Evolutionary conservation across 164 flowering plant species (phyloP), one percentile per base, ranked within the genome.

Genomic region (Macadamia tetraphylla): DNA sequence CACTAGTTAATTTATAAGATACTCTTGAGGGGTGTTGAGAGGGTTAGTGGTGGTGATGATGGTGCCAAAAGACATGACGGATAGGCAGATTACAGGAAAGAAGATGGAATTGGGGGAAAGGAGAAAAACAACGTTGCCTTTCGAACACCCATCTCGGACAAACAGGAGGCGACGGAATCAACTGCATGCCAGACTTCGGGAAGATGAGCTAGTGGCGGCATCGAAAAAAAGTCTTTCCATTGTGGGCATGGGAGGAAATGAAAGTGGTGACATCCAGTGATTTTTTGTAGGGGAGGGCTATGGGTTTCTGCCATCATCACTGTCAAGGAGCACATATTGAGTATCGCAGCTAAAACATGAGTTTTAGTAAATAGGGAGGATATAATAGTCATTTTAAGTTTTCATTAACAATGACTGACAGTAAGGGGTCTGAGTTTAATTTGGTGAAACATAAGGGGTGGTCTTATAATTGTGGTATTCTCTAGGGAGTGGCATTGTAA

Each of bases 11-110:
- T 23, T 23, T 23, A 23, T 23, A 23, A 43, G 48, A 43, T 9
- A 6, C 70, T 94, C 97, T 5, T 56, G 63, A 3, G 78, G 15
- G 8, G 98, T 94, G 85, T 94, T 91, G 79, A 91, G 87, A 6
- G 98, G 98, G 67, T 94, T 94, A 53, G 91, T 79, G 67, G 97
- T 91, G 81, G 98, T 89, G 78, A 91, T 78, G 31, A 94, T 51
- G 64, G 93, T 96, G 44, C 98, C 98, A 71, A 94, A 82, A 8
- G 92, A 87, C 86, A 94, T 75, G 42, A 86, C 89, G 69, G 94
- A 63, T 66, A 91, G 86, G 76, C 90, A 88, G 61, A 88, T 77
- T 57, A 91, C 59, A 46, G 97, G 93, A 79, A 91, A 91, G 83
- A 64, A 81, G 78, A 94, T 83, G 73, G 98, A 94, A 75, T 94